A percentile compares a stretch with the other conserved stretches of the same genome.
These are phyloP conservation scores for Venturia effusa DNA, from an alignment of 2,329 filamentous ascomycete genomes.

Conservation along the genomic window DNA sequence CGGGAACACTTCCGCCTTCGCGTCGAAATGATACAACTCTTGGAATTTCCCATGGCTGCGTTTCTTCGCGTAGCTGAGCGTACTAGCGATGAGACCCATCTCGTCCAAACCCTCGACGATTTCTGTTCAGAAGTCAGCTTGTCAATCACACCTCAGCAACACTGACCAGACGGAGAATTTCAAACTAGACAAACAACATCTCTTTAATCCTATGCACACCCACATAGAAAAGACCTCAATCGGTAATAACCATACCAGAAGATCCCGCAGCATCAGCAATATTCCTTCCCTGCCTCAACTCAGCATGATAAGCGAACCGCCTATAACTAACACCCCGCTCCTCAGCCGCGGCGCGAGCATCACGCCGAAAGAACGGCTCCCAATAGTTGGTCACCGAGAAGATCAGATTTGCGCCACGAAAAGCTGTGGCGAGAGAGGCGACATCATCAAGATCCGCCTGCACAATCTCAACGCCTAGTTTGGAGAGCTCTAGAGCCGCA, in stretches of 20 bases:
- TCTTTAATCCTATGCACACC: too few relatives aligned
- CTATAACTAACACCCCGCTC: background rate
- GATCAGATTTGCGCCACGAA: constrained; percentile 37
- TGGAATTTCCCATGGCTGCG: constrained; percentile 32
- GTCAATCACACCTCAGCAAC: too few relatives aligned
- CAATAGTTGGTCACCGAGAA: constrained; percentile 48
- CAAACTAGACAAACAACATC: too few relatives aligned
- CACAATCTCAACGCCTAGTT: constrained; percentile 21
- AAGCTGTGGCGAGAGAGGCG: constrained; percentile 20
- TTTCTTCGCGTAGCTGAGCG: constrained; percentile 25
- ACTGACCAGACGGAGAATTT: too few relatives aligned
- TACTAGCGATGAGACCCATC: too few relatives aligned
- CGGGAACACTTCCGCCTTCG: constrained; percentile 24
- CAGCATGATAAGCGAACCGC: background rate
- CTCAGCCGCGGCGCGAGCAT: constrained; percentile 13
- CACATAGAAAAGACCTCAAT: too few relatives aligned
- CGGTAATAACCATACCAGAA: constrained; percentile 19
- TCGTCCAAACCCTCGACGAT: too few relatives aligned
- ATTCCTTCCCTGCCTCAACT: constrained; percentile 23
- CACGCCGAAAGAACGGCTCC: constrained; percentile 38
- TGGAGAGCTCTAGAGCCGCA: constrained; percentile 16
- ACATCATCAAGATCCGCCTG: constrained; percentile 22
- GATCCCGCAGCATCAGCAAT: constrained; percentile 29
- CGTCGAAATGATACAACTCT: constrained; percentile 32
- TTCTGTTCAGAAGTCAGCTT: too few relatives aligned